phyloP scores from a whole-genome alignment of 2,329 filamentous ascomycete genomes.

The Ceratocystis albifundus region DNA sequence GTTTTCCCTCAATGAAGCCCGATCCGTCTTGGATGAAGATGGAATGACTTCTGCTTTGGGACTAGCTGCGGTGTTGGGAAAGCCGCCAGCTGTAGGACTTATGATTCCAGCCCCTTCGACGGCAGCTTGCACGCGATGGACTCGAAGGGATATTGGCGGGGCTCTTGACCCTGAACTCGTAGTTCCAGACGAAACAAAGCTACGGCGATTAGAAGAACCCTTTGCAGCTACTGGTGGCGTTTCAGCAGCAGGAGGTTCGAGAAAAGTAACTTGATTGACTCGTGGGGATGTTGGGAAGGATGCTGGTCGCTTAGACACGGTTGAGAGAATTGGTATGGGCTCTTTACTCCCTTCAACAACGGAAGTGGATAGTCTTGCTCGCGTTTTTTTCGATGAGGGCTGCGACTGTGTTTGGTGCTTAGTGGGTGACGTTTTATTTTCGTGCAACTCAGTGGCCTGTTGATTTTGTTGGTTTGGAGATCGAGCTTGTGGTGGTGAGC shows the following conservation, averaged over 20 bases:
- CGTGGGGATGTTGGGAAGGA: conserved; percentile 31
- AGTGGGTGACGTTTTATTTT: background rate
- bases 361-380: conserved; percentile 28
- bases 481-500: conserved; percentile 23
- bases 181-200: conserved; percentile 18
- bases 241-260: conserved; percentile 14
- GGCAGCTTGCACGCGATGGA: conserved; percentile 19
- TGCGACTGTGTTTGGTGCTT: conserved; percentile 13
- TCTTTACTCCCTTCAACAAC: conserved; percentile 23
- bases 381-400: conserved; percentile 24
- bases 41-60: conserved; percentile 25
- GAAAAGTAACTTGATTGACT: conserved; percentile 20
- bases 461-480: background rate
- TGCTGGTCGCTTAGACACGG: conserved; percentile 30
- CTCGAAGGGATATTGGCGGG: conserved; percentile 18
- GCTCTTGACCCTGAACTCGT: conserved; percentile 17
- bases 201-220: conserved; percentile 16
- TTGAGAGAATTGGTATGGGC: conserved; percentile 18
- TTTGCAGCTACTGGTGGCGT: conserved; percentile 8
- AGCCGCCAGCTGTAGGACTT: background rate
- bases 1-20: conserved; percentile 14
- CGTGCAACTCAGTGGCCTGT: background rate
- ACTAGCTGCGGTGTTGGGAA: conserved; percentile 2
- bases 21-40: conserved; percentile 27
- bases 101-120: conserved; percentile 12